Conservation (phyloP, 306 rosid genomes). For the Acacia crassicarpa region DNA sequence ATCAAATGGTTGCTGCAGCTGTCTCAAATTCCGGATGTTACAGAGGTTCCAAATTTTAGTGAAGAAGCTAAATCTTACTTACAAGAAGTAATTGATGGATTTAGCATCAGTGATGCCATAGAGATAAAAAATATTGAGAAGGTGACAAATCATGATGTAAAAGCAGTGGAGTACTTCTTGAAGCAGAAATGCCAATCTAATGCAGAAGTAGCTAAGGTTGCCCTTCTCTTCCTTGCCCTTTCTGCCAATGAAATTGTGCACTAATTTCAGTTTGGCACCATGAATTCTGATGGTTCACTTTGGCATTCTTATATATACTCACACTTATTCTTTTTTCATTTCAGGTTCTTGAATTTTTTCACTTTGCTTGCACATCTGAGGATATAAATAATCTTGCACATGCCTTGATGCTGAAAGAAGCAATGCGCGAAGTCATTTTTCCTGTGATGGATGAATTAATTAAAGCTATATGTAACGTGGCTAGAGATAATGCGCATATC, state of each 20-base stretch:
- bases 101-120: conserved; percentile 59
- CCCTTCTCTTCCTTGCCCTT: conserved; percentile 14
- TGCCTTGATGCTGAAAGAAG: conserved; percentile 84
- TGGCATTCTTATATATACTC: not conserved
- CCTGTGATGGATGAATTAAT: conserved; percentile 70
- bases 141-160: conserved; percentile 84
- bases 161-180: conserved; percentile 90
- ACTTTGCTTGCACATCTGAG: conserved; percentile 91
- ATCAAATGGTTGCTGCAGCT: conserved; percentile 78
- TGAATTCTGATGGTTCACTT: conserved; percentile 8
- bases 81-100: conserved; percentile 56
- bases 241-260: not conserved
- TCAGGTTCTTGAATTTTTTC: conserved; percentile 90
- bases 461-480: conserved; percentile 55
- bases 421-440: conserved; percentile 57
- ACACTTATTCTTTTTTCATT: not conserved
- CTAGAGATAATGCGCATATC: conserved; percentile 69
- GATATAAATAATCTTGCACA: conserved; percentile 91
- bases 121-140: conserved; percentile 75
- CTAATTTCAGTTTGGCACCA: conserved; percentile 11
- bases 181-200: conserved; percentile 71
- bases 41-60: conserved; percentile 77
- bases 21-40: conserved; percentile 60
- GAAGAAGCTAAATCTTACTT: conserved; percentile 54
- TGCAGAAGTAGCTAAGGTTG: conserved; percentile 69